Evolutionary conservation across 2,329 filamentous ascomycete genomes (phyloP).

Genomic region (Penicillium occitanis): DNA sequence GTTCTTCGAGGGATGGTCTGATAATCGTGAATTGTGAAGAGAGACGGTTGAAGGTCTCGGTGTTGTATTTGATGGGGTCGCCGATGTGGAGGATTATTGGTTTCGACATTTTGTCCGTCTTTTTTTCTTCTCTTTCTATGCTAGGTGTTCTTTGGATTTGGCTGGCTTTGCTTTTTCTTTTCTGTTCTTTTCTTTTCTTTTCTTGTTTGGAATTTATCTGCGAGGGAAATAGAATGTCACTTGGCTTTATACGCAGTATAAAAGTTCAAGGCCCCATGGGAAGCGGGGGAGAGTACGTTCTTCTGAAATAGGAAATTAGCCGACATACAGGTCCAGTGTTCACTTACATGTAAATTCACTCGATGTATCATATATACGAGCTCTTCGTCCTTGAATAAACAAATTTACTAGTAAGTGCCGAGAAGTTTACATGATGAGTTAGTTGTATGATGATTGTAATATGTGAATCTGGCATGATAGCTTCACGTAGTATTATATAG

Average conservation of each 20-base stretch:
- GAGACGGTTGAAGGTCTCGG: constrained; percentile 41
- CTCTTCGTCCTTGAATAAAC: neutral
- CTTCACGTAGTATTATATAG: neutral
- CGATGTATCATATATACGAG: neutral
- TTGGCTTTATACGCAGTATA: neutral
- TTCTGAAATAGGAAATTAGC: neutral
- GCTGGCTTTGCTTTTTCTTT: too few species aligned
- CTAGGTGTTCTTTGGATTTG: too few species aligned
- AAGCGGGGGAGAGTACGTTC: neutral
- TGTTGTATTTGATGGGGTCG: constrained; percentile 48
- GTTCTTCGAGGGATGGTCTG: constrained; percentile 35
- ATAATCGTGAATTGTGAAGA: constrained; percentile 38
- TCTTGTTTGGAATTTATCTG: neutral
- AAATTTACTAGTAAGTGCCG: too few species aligned
- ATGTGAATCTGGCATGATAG: neutral
- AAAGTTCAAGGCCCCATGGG: neutral
- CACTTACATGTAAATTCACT: neutral
- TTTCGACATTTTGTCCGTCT: constrained; percentile 22
- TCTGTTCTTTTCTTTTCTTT: neutral
- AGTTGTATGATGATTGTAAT: neutral
- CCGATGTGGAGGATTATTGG: constrained; percentile 46
- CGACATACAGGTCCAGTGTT: neutral
- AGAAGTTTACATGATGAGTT: neutral
- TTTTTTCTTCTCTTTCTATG: neutral
- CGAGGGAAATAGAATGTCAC: neutral